Base-by-base conservation (phyloP, 2,329 filamentous ascomycete genomes). In the Fusarium heterosporum region DNA sequence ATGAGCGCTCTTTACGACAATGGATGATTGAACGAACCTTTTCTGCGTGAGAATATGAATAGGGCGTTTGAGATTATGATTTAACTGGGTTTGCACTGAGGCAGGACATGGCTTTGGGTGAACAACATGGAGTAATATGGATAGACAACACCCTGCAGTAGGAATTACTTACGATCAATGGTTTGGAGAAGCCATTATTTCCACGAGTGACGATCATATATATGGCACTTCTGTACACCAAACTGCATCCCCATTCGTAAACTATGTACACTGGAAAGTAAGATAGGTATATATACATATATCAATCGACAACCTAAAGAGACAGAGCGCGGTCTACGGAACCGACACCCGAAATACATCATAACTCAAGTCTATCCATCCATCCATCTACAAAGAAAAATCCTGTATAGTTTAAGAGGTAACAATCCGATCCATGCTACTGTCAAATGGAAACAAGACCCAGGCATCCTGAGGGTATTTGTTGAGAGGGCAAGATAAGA, bases 331-430 rank as follows among this genome's bases (percentile, higher is more conserved):
- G 41, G 29, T 50, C 53, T 51, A 26, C 45, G 50, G 46, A 57
- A 61, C 49, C 40, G 22, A 26, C 28, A 41, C 55, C 52, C 48
- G 48, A 41, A 26, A 26, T 36, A 53, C 55, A 61, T 30, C 66
- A 63, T n/a, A 58, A 62, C 40, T 43, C 39, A 45, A 48, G 62
- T 64, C 62, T 67, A 72, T 72, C 70, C 66, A 63, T 64, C 62
- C 65, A 72, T 72, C 70, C 66, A 63, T 72, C 70, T 61, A 52
- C 49, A 53, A 43, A 60, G 51, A 13, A 46, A 52, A 48, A 61
- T 62, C 39, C 29, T 39, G 25, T 32, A 63, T 25, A 49, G 45
- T 28, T 36, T 16, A 36, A 53, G 26, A 26, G 17, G 6, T 36
- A 25, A 8, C 9, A 39, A n/a, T 32, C 45, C 19, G 25, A 36